Evolutionary conservation across 2,329 filamentous ascomycete genomes (phyloP).

Genomic region (Cephalotrichum gorgonifer): DNA sequence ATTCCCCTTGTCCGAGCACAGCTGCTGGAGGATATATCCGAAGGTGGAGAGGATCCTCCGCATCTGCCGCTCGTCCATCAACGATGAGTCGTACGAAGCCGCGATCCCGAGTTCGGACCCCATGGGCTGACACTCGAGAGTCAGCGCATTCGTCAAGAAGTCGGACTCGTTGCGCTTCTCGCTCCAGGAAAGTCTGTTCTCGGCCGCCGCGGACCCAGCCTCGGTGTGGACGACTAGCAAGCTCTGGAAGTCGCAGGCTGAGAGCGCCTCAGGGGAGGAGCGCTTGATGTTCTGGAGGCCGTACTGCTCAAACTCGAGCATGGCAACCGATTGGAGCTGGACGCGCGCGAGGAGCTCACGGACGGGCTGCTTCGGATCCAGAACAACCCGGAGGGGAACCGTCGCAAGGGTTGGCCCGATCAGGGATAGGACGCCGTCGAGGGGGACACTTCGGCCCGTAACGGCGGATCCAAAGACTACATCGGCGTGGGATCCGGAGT

Average conservation of each 20-base stretch:
- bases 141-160: not conserved
- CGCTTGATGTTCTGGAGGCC: no score
- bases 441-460: constrained; percentile 13
- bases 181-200: not conserved
- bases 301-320: no score
- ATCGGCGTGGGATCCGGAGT: constrained; percentile 21
- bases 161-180: not conserved
- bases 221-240: no score
- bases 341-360: no score
- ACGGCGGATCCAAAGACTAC: constrained; percentile 16
- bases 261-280: not conserved
- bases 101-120: not conserved
- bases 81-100: not conserved
- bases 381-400: constrained; percentile 13
- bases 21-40: constrained; percentile 5
- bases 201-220: not conserved
- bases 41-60: not conserved
- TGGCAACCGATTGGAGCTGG: no score
- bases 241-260: not conserved
- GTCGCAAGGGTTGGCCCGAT: constrained; percentile 17
- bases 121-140: not conserved
- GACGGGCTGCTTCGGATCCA: no score
- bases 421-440: constrained; percentile 14
- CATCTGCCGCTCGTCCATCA: not conserved
- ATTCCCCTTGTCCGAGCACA: constrained; percentile 1